Evolutionary conservation across 1,284 basidiomycete species (phyloP).

Genomic region (Trametes sp.): DNA sequence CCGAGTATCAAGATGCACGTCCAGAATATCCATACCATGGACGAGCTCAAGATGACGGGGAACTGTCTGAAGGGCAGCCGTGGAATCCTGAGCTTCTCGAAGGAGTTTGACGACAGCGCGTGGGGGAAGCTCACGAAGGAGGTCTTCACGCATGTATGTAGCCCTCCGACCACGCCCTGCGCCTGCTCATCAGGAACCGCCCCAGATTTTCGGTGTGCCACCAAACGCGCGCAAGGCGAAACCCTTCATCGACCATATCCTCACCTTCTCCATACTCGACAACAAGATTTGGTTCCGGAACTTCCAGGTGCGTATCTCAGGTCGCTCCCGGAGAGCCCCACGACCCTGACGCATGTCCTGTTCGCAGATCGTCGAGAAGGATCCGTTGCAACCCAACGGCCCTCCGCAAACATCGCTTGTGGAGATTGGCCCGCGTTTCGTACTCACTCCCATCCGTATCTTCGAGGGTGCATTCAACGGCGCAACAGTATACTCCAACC

Average conservation of each 20-base stretch:
- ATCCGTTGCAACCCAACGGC: constrained; percentile 76
- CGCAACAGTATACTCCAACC: constrained; percentile 96
- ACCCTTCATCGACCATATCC: constrained; percentile 97
- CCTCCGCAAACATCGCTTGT: constrained; percentile 83
- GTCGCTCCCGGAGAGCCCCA: neutral
- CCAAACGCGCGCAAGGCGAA: constrained; percentile 89
- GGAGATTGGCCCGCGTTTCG: constrained; percentile 98
- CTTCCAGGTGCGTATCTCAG: constrained; percentile 77
- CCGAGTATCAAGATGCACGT: constrained; percentile 98
- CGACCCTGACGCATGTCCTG: too few relatives aligned
- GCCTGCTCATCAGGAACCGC: constrained; percentile 9
- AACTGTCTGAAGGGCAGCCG: constrained; percentile 98
- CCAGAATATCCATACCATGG: constrained; percentile 99
- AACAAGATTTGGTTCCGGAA: constrained; percentile 99
- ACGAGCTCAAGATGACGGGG: constrained; percentile 99
- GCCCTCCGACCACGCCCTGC: neutral
- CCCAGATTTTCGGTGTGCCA: constrained; percentile 94
- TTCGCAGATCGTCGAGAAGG: constrained; percentile 78
- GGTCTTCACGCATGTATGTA: constrained; percentile 92
- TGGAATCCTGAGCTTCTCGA: constrained; percentile 93
- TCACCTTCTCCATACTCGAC: constrained; percentile 96
- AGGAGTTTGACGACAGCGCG: constrained; percentile 88
- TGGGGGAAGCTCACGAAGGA: constrained; percentile 94
- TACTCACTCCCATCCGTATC: constrained; percentile 96
- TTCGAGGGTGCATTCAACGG: constrained; percentile 98